Evolutionary conservation across 169 alveolate species (phyloP), one percentile per base, ranked within the genome.

Genomic region (Miamiensis avidus): DNA sequence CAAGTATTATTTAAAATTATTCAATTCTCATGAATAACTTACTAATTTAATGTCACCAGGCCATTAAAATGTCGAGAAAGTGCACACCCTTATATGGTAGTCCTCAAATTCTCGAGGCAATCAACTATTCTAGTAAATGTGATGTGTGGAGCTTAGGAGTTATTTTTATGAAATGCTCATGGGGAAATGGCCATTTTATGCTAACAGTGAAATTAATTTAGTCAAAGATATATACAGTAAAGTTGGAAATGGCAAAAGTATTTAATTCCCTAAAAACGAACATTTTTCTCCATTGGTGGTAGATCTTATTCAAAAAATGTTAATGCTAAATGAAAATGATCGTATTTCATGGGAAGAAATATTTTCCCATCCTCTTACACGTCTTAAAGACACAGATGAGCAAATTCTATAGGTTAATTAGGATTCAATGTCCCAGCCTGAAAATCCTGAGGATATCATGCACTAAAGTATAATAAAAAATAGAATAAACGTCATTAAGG

Each of bases 121-220:
- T 49, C n/a, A 34, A 29, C 64, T 91, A 92, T 87, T 82, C 92
- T n/a, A 93, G 90, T 75, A 90, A 93, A 69, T 96, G 94, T 79
- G 96, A 96, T 92, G 92, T 96, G 1, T 96, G 98, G 97, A 85
- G 91, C 74, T 86, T 92, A 29, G 98, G 98, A 75, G 91, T 95
- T 72, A 91, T 96, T 26, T 89, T 96, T 96, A 96, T 88, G 97
- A 96, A 86, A 65, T 96, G 82, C 79, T 94, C 4, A 87, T 94
- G 4, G 84, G 84, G 0, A 33, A 34, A 28, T 79, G 65, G 25
- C 84, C 84, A 1, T 79, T 79, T 30, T 34, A 49, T 49, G 84
- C 76, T 31, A 49, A 65, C 34, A 74, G 30, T 32, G 31, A 34
- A 74, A n/a, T n/a, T 28, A 29, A 69, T 27, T 74, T 79, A 25